Evolutionary conservation across 768 basidiomycete genomes (phyloP).

Genomic region (Calocybe indica): DNA sequence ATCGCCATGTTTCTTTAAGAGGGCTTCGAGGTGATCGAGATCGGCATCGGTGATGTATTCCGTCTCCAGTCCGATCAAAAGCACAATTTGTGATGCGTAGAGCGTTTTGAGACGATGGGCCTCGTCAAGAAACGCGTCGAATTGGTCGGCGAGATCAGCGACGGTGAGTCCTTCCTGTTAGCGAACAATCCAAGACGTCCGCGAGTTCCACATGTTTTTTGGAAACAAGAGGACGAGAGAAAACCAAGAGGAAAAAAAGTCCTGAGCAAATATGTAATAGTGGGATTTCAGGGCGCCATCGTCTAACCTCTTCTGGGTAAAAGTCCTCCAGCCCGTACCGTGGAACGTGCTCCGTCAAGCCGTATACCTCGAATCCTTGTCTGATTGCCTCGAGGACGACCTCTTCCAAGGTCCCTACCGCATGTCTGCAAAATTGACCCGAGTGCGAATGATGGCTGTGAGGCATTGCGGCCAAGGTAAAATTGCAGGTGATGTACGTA

Average conservation of each 20-base stretch:
- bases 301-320: conserved; percentile 89
- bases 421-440: conserved; percentile 92
- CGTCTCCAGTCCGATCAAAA: conserved; percentile 90
- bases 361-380: conserved; percentile 76
- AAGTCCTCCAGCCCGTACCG: conserved; percentile 77
- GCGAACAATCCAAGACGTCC: not conserved
- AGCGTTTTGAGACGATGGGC: conserved; percentile 66
- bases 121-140: conserved; percentile 67
- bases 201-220: conserved; percentile 1
- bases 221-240: conserved; percentile 5
- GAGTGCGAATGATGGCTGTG: conserved; percentile 89
- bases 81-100: conserved; percentile 60
- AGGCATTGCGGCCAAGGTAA: conserved; percentile 28
- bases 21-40: conserved; percentile 46
- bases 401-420: conserved; percentile 71
- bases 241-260: conserved; percentile 1
- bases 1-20: conserved; percentile 42
- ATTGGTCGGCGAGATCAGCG: conserved; percentile 52
- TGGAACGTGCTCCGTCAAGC: conserved; percentile 90
- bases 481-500: no score
- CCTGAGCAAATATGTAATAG: conserved; percentile 6
- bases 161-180: conserved; percentile 50
- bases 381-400: conserved; percentile 77
- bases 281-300: no score
- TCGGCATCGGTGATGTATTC: conserved; percentile 76